Percentiles rank a stretch among this genome's conserved stretches.
These are phyloP conservation scores for Moringa oleifera DNA, from an alignment of 345 rosid species.

Conservation along the genomic window DNA sequence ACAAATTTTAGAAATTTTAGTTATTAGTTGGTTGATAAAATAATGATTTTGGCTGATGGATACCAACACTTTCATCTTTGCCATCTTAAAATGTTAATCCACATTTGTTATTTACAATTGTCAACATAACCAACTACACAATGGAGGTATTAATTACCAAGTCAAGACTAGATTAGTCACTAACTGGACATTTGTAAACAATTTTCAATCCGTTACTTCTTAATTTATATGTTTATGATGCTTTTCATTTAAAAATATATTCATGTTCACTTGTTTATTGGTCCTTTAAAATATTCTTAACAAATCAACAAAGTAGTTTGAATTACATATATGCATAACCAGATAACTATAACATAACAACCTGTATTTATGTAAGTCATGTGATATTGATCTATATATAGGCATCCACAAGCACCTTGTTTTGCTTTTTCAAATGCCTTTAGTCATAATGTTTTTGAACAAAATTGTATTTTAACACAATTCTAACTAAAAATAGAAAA, in stretches of 20 bases:
- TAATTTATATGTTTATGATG: too few relatives aligned
- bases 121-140: too few relatives aligned
- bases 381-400: slow-evolving; percentile 32
- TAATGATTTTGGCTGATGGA: neutral
- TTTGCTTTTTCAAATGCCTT: slow-evolving; percentile 61
- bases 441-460: neutral
- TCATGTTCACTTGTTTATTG: neutral
- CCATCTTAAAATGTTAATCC: neutral
- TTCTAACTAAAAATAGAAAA: neutral
- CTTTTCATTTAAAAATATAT: neutral
- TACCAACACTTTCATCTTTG: too few relatives aligned
- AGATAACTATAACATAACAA: slow-evolving; percentile 4
- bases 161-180: neutral
- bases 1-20: neutral
- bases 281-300: too few relatives aligned
- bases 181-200: neutral
- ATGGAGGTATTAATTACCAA: neutral
- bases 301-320: neutral
- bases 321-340: neutral
- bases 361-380: slow-evolving; percentile 52
- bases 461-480: neutral
- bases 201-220: too few relatives aligned
- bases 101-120: too few relatives aligned
- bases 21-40: neutral
- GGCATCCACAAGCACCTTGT: slow-evolving; percentile 40